Base-by-base conservation (phyloP, 345 rosid species). In the Psidium friedrichsthalianum region DNA sequence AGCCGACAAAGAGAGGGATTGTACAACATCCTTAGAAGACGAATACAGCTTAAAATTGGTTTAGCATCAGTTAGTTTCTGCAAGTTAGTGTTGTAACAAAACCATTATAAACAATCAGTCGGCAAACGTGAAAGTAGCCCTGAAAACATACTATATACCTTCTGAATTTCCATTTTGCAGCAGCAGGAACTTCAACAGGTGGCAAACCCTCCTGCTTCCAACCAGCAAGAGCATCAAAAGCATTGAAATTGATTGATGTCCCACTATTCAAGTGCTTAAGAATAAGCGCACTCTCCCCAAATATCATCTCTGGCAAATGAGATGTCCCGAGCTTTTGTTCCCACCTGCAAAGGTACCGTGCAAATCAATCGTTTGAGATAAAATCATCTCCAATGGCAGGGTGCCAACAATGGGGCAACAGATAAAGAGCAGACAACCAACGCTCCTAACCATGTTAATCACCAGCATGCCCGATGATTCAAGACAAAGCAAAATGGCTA, bases 171-270 rank as follows among this genome's bases (percentile, higher is more conserved):
- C 99, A 97, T 90, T 92, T 74, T 40, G 94, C 98, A 0, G 99
- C 98, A 3, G 98, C 98, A 82, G 99, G 99, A 88, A 97, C 98
- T 88, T 97, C 95, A 89, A 96, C 98, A 0, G 99, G 97, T 4
- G 98, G 98, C 89, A 96, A 92, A 36, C 92, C 93, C 89, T 95
- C 98, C 86, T 94, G 84, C 89, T 95, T 96, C 96, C 99, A 95
- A 25, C 96, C 98, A 36, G 85, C 58, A 44, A 95, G 89, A n/a
- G 98, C 98, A 89, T 97, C 99, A 89, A 95, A 93, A 7, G 99
- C 98, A 87, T 94, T 95, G 51, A 95, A 95, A 91, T 94, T 95
- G 84, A 95, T 92, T 88, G 92, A 91, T 27, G 85, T 85, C 42
- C 96, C 91, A 83, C 94, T 96, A 42, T 84, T 58, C 57, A 89